Base-by-base conservation (phyloP, 2,329 filamentous ascomycete species). In the Talaromyces amestolkiae region DNA sequence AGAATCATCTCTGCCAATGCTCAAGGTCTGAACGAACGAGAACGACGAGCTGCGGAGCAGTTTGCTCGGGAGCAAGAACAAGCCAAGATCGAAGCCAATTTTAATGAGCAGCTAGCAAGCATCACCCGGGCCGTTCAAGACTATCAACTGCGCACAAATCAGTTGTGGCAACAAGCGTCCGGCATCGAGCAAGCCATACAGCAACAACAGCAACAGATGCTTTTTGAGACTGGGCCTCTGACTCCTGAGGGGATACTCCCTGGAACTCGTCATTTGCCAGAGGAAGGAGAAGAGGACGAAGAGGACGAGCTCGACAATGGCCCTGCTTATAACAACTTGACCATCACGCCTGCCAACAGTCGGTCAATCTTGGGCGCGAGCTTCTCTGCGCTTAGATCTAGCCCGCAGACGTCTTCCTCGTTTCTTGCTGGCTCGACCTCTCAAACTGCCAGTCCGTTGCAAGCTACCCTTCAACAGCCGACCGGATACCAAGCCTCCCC, bases 221-320 rank as follows among this genome's bases (percentile, higher is more conserved):
- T 78, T 62, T 69, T 78, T 69, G 79, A 78, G 51, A 75, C 75
- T 61, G 80, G 77, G n/a, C 79, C 79, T 39, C 71, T 82, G 58
- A 87, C 86, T n/a, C 86, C 86, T n/a, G 86, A 88, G 75, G 85
- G 84, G 33, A 81, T 82, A 37, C 75, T 87, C 15, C 84, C 85
- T 27, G 84, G 84, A 64, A 85, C 84, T 10, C 81, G 80, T 66
- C 71, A 75, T 64, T 69, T 76, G 43, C 69, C 77, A 69, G 78
- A 77, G 43, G 78, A 77, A 49, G 31, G 35, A 5, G 49, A 56
- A 9, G 61, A 61, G 1, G 41, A 1, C 17, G 59, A 63, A 39
- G 61, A 56, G n/a, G 17, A 33, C 9, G 49, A 63, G 19, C 17
- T 33, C 17, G 35, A 49, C 6, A 68, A 68, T 10, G 66, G 65